Percentiles rank a stretch among this genome's conserved stretches.
Conservation (phyloP, 2,329 filamentous ascomycete genomes). For the Aspergillus intermedius region DNA sequence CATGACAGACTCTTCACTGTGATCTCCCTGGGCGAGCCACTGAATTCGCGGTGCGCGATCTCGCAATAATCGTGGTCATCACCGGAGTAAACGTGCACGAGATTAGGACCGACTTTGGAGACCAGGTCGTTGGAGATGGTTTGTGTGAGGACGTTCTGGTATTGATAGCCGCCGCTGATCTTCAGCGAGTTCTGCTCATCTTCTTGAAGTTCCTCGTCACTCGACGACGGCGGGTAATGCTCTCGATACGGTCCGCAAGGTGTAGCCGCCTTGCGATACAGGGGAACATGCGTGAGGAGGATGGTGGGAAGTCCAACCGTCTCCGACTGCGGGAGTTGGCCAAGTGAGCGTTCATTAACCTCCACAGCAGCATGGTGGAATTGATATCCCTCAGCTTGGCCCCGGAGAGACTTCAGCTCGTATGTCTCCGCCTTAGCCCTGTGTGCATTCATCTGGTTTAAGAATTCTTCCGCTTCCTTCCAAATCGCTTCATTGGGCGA, state of each 20-base stretch:
- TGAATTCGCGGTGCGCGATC: constrained; percentile 66
- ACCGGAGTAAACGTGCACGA: constrained; percentile 83
- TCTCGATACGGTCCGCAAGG: constrained; percentile 85
- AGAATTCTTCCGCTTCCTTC: constrained; percentile 67
- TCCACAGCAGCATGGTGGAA: constrained; percentile 58
- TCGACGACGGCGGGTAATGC: constrained; percentile 65
- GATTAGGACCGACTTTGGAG: constrained; percentile 65
- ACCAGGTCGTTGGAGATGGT: constrained; percentile 70
- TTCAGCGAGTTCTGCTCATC: constrained; percentile 74
- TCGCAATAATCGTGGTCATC: constrained; percentile 99
- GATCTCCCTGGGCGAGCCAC: constrained; percentile 64
- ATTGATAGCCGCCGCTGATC: constrained; percentile 79
- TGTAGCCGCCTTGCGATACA: constrained; percentile 74
- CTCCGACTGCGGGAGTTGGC: constrained; percentile 14
- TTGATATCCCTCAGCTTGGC: constrained; percentile 46
- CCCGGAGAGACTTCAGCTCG: constrained; percentile 61
- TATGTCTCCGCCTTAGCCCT: constrained; percentile 64
- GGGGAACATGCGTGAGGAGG: constrained; percentile 81
- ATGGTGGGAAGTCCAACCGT: constrained; percentile 71
- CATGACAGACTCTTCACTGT: constrained; percentile 93
- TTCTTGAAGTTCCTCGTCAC: constrained; percentile 49
- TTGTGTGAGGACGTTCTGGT: constrained; percentile 84
- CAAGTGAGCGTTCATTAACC: constrained; percentile 39
- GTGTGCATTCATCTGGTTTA: constrained; percentile 57
- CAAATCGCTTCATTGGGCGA: constrained; percentile 60